Evolutionary conservation across 2,329 filamentous ascomycete species (phyloP), one percentile per base, ranked within the genome.

Genomic region (Pleurostoma richardsiae): DNA sequence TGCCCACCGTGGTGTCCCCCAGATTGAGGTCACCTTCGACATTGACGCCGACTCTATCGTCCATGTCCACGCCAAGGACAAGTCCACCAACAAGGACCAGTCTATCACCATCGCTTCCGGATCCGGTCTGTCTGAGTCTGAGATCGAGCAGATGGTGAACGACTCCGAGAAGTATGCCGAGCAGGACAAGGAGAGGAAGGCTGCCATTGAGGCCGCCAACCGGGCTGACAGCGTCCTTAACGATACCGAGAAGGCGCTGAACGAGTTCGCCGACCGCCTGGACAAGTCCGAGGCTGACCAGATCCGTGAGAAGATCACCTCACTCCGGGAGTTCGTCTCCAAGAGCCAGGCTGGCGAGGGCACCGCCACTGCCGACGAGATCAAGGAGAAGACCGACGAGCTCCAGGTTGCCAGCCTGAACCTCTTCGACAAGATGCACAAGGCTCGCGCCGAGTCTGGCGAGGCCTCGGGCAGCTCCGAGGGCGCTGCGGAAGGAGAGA

Each of bases 391-490:
- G 89, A 95, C 89, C 62, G 94, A 97, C 58, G 92, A 96, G 73
- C 88, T 99, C 66, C 94, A 97, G 78, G 88, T 87, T 69, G 89
- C 92, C 58, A 92, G 87, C 72, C 79, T 99, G 74, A 95, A 88
- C 75, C 85, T 97, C 64, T 97, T 99, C 71, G 94, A 97, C 79
- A 96, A 97, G 87, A 96, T 99, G 89, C 92, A 99, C 88, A 95
- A 95, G 81, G 90, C 92, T 58, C 86, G 89, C 60, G 69, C 73
- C 58, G 87, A 91, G 76, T 77, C 76, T 59, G 69, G 75, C 63
- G 70, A 76, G 65, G 70, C 80, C 65, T 55, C 65, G 59, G 71
- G 59, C 57, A 69, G 61, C 67, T 59, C 73, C 60, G 70, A 75
- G 65, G 64, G 72, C 71, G 69, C 71, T 60, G 62, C 79, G 51